phyloP scores from a whole-genome alignment of 768 basidiomycete species.

The Kwoniella botswanensis region DNA sequence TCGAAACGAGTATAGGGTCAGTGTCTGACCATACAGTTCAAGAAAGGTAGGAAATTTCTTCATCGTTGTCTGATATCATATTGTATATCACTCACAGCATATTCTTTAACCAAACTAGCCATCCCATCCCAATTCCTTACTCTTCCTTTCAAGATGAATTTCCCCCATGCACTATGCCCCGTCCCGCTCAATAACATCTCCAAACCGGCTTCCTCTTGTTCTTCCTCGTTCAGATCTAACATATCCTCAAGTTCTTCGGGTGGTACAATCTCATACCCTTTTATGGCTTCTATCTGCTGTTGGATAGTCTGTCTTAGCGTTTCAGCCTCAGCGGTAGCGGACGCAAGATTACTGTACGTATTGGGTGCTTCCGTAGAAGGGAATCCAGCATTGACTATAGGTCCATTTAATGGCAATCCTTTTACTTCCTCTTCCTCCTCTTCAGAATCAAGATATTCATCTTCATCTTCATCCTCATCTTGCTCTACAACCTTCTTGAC shows the following conservation, averaged over 20 bases:
- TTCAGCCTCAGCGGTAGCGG: constrained; percentile 41
- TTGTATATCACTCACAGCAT: constrained; percentile 48
- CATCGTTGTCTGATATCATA: not conserved
- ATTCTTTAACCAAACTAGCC: constrained; percentile 57
- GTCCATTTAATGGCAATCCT: constrained; percentile 43
- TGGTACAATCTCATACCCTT: constrained; percentile 50
- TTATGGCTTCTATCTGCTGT: constrained; percentile 44
- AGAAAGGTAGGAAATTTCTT: no score
- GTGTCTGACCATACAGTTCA: not conserved
- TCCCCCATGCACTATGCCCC: constrained; percentile 58
- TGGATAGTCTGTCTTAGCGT: constrained; percentile 44
- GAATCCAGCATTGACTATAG: constrained; percentile 47
- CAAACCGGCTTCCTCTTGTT: constrained; percentile 41
- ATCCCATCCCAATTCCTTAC: constrained; percentile 58
- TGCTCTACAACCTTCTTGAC: not conserved
- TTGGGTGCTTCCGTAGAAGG: constrained; percentile 30
- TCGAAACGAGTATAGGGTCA: constrained; percentile 25
- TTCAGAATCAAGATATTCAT: constrained; percentile 6
- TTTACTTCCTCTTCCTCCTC: not conserved
- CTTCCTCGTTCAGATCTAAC: constrained; percentile 26
- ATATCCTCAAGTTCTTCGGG: constrained; percentile 37
- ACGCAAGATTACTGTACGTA: constrained; percentile 30
- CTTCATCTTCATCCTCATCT: not conserved
- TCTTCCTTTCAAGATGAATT: constrained; percentile 55
- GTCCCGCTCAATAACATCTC: constrained; percentile 56